Percentiles rank a stretch among this genome's conserved stretches.
Evolutionary conservation across 202 grass and related monocot genomes (phyloP).

Genomic region (Cymbopogon flexuosus): DNA sequence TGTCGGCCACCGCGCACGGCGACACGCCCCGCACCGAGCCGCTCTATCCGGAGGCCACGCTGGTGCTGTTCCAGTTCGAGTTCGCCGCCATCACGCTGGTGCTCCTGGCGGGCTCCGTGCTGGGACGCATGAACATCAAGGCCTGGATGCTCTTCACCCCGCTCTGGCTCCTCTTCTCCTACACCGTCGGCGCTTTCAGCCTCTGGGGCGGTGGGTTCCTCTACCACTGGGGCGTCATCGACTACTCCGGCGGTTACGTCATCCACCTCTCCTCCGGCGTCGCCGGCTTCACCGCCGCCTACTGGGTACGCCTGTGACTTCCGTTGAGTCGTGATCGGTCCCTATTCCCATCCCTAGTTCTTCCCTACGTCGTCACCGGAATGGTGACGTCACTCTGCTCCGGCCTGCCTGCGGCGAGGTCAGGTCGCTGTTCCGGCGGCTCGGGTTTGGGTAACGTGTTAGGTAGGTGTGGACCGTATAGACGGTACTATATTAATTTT

Average conservation of each 20-base stretch:
- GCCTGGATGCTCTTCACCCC: constrained; percentile 75
- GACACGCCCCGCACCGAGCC: constrained; percentile 21
- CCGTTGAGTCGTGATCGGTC: neutral
- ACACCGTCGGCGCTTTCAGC: constrained; percentile 70
- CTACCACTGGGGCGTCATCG: constrained; percentile 78
- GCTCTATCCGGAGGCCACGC: constrained; percentile 57
- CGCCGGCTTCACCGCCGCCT: constrained; percentile 78
- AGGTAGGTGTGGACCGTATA: neutral
- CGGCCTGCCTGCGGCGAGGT: neutral
- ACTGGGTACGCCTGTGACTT: constrained; percentile 38
- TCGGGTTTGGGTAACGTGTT: constrained; percentile 24
- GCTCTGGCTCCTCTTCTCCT: constrained; percentile 65
- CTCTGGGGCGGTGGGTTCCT: constrained; percentile 79
- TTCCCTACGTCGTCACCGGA: neutral
- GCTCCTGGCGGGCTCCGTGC: constrained; percentile 55
- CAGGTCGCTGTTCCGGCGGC: constrained; percentile 11
- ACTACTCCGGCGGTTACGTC: constrained; percentile 84
- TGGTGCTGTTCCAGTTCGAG: constrained; percentile 72
- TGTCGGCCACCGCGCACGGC: constrained; percentile 40
- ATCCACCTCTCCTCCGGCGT: constrained; percentile 77
- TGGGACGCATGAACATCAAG: constrained; percentile 73
- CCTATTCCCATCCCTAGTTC: neutral
- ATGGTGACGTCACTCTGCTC: neutral
- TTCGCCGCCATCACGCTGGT: constrained; percentile 70
- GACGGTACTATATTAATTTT: neutral